Evolutionary conservation across 805 yeast species (phyloP), one percentile per base, ranked within the genome.

Genomic region (Saitoella complicata): DNA sequence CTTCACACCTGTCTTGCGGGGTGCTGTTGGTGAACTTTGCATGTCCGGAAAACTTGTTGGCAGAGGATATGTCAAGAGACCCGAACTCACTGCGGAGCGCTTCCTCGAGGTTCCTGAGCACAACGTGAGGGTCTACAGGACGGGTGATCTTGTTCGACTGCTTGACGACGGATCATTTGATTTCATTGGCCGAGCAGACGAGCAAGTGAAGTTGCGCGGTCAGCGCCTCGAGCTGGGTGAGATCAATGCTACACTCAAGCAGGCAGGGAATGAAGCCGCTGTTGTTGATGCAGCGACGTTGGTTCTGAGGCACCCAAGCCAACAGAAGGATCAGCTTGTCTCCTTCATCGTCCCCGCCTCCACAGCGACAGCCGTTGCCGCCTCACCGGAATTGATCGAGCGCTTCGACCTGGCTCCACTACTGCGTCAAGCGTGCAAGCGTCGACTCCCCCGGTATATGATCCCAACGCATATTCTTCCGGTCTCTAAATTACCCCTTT

Each of bases 21-120:
- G 58, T 2, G 54, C 51, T n/a, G 32, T 53, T 8, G 62, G 62
- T 6, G 59, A 58, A 40, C 45, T 58, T 5, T 57, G 58, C 33
- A 54, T 53, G 31, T 50, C 53, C n/a, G 62, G 62, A 1, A 41
- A 45, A 11, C 55, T 56, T 34, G 58, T 58, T 2, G 62, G 59
- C 7, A 13, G 36, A 9, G 59, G 62, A 1, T 58, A 58, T 41
- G 38, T 57, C 7, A 51, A 54, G 33, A 48, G 49, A 2, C 51
- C 49, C 1, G 55, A 51, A 7, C 49, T 48, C 2, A 58, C 60
- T 1, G 40, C 45, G 1, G 43, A 43, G 13, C 30, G 43, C 5
- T 58, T 58, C 31, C 13, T 36, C 13, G 12, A 31, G 38, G 32
- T 45, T 21, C 38, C 39, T 2, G n/a, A 7, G 1, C 31, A 49